Percentiles rank a stretch among this genome's conserved stretches.
phyloP scores from a whole-genome alignment of 148 eudicot species.

The Dianthus caryophyllus region DNA sequence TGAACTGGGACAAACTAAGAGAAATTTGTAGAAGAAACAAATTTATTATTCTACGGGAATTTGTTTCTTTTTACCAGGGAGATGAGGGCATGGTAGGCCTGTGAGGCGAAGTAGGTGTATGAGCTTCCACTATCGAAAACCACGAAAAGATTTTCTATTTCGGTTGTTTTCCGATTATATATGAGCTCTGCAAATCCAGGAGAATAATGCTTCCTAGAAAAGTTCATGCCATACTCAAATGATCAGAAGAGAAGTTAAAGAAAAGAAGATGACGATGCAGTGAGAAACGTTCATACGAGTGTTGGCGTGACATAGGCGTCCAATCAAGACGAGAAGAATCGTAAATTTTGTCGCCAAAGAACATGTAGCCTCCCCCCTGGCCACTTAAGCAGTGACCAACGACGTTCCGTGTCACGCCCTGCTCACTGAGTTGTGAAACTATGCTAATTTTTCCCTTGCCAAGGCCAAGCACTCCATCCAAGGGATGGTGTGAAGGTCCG shows the following conservation, averaged over 20 bases:
- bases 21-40: neutral
- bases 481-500: slow-evolving; percentile 59
- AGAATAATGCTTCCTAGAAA: slow-evolving; percentile 68
- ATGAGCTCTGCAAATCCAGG: slow-evolving; percentile 70
- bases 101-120: slow-evolving; percentile 70
- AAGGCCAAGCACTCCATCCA: slow-evolving; percentile 94
- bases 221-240: neutral
- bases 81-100: slow-evolving; percentile 59
- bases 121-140: slow-evolving; percentile 93
- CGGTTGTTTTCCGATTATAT: slow-evolving; percentile 59
- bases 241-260: neutral
- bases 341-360: slow-evolving; percentile 73
- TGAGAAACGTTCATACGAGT: slow-evolving; percentile 38
- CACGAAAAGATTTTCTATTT: slow-evolving; percentile 57
- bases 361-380: slow-evolving; percentile 73
- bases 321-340: slow-evolving; percentile 61
- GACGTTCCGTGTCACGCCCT: slow-evolving; percentile 64
- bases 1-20: neutral
- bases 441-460: slow-evolving; percentile 81
- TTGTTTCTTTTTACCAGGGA: slow-evolving; percentile 43
- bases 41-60: neutral
- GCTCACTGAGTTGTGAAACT: slow-evolving; percentile 64
- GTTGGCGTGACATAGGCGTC: slow-evolving; percentile 72
- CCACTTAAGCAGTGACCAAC: slow-evolving; percentile 83
- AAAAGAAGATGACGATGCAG: neutral